phyloP scores from a whole-genome alignment of 2,329 filamentous ascomycete species.

The Nakataea oryzae region DNA sequence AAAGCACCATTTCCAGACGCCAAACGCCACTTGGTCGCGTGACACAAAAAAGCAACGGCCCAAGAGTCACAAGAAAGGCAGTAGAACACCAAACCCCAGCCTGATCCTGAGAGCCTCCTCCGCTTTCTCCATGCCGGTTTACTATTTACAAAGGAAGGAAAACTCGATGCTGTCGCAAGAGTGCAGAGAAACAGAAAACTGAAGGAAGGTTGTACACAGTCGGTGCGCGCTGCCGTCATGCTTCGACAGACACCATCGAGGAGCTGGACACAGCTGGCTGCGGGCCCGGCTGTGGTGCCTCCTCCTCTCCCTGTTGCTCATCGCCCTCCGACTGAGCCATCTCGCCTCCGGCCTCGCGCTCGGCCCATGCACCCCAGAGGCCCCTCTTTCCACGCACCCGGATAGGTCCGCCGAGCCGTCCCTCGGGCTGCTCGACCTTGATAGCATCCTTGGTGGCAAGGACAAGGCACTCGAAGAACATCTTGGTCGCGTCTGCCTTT shows the following conservation, averaged over 20 bases:
- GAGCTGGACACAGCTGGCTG: slow-evolving; percentile 1
- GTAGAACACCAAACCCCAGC: slow-evolving; percentile 7
- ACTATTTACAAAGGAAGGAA: slow-evolving; percentile 3
- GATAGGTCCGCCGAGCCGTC: slow-evolving; percentile 66
- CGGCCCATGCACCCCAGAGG: slow-evolving; percentile 96
- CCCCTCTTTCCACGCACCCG: slow-evolving; percentile 82
- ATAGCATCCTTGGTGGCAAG: slow-evolving; percentile 96
- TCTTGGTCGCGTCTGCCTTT: slow-evolving; percentile 90
- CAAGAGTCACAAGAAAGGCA: background rate
- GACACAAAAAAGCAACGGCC: slow-evolving; percentile 9
- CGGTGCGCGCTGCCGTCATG: background rate
- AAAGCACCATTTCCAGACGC: slow-evolving; percentile 9
- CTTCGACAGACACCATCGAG: slow-evolving; percentile 1
- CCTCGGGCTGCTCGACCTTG: slow-evolving; percentile 80
- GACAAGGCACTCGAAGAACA: slow-evolving; percentile 97
- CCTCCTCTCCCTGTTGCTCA: background rate
- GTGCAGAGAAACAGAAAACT: slow-evolving; percentile 4
- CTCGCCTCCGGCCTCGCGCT: slow-evolving; percentile 58
- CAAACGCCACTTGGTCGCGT: slow-evolving; percentile 12
- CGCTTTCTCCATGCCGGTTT: background rate
- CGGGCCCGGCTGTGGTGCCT: background rate
- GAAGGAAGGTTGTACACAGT: background rate
- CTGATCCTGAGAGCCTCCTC: background rate
- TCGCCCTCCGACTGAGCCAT: slow-evolving; percentile 15
- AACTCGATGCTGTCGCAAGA: slow-evolving; percentile 3